phyloP scores from a whole-genome alignment of 2,329 filamentous ascomycete genomes.

The Atkinsonella texensis region DNA sequence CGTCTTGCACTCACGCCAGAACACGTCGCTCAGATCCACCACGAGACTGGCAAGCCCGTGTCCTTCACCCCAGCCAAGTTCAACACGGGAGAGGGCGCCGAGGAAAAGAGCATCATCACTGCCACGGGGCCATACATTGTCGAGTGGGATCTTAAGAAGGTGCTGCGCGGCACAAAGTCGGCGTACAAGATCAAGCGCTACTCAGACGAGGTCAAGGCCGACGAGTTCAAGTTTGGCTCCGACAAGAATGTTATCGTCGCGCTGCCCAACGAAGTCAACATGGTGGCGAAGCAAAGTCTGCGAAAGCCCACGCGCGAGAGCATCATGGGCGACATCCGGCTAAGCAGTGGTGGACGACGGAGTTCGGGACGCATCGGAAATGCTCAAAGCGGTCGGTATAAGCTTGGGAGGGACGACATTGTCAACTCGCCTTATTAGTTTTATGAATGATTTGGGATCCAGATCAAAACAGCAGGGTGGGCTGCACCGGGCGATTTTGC shows the following conservation, averaged over 20 bases:
- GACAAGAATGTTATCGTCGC: constrained; percentile 98
- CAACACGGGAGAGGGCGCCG: constrained; percentile 70
- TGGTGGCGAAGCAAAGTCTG: constrained; percentile 79
- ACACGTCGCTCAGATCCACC: constrained; percentile 93
- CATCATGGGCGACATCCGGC: constrained; percentile 54
- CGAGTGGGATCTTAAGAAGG: constrained; percentile 90
- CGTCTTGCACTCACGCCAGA: constrained; percentile 80
- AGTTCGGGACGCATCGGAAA: constrained; percentile 41
- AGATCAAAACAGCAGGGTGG: too few species aligned
- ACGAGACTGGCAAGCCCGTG: constrained; percentile 81
- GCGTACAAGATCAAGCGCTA: constrained; percentile 97
- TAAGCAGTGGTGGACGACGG: constrained; percentile 36
- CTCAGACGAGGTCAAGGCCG: constrained; percentile 86
- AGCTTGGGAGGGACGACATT: constrained; percentile 69
- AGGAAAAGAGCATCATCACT: constrained; percentile 91
- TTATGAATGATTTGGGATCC: neutral
- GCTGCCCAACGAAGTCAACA: constrained; percentile 93
- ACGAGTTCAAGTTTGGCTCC: constrained; percentile 94
- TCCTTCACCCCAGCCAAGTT: constrained; percentile 87
- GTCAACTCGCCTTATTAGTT: constrained; percentile 58
- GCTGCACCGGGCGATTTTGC: too few species aligned
- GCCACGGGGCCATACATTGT: constrained; percentile 94
- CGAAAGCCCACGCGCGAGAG: constrained; percentile 86
- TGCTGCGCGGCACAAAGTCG: constrained; percentile 67
- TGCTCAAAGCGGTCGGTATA: constrained; percentile 49